Evolutionary conservation across 345 rosid species (phyloP), one percentile per base, ranked within the genome.

Genomic region (Turritis glabra): DNA sequence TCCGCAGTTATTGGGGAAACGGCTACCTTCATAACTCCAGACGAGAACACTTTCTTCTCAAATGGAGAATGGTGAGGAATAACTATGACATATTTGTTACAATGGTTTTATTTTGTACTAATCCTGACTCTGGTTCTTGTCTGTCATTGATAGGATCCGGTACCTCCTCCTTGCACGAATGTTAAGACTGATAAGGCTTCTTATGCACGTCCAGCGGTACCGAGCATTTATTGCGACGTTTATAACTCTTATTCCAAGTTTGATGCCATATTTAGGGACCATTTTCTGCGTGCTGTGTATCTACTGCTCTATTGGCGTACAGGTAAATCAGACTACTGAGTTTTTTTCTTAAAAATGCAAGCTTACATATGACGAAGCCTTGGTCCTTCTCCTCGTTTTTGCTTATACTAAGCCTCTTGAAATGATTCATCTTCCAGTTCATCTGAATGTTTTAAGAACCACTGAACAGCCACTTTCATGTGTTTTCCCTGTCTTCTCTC

Each of bases 1-100:
- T 75, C 70, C 70, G 73, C 94, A 95, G 99, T 92, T 82, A 86
- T 95, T 63, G 99, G 99, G 66, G 99, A 95, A 85, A 95, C 99
- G 1, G 57, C 89, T 13, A 95, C 98, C 57, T 89, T 90, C 81
- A 81, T 84, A 55, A 69, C 92, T 57, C 96, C 99, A 43, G 46
- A 83, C 46, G 93, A 79, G 65, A 79, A 82, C 59, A 77, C 77
- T 37, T 86, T 95, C 59, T 83, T 95, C 77, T 90, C 91, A 18
- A 92, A 95, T 77, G 99, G 99, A 81, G 99, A 95, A 87, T 95
- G 98, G 99, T 95, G 81, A 13, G 86, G 35, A 76, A 67, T 44
- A 40, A 38, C 67, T 59, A 30, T 30, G 22, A 25, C 29, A 23
- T 10, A 25, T 44, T 40, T 41, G 71, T 44, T 17, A 44, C 55